Evolutionary conservation across 345 rosid genomes (phyloP).

Genomic region (Hibiscus tridactylites): DNA sequence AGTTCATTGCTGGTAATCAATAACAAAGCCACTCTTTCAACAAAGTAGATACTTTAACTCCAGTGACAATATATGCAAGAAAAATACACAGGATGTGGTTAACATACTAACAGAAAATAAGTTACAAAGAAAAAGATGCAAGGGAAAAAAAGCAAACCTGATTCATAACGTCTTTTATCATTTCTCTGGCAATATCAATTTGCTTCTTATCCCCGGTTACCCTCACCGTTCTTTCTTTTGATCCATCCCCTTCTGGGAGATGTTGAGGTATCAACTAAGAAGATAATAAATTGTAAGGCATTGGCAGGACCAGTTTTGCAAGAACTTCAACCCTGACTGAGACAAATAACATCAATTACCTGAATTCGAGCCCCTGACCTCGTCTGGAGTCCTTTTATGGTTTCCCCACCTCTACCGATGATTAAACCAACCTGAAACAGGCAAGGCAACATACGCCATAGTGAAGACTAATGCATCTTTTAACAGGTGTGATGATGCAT

Average conservation of each 20-base stretch:
- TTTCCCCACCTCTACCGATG: constrained; percentile 92
- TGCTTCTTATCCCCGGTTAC: constrained; percentile 80
- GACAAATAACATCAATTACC: constrained; percentile 43
- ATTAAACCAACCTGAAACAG: constrained; percentile 75
- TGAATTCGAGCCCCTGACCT: constrained; percentile 94
- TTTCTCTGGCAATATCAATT: constrained; percentile 69
- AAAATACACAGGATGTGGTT: background rate
- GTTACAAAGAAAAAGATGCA: background rate
- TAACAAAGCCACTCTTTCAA: background rate
- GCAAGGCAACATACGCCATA: background rate
- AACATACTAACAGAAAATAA: background rate
- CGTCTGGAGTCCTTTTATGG: constrained; percentile 81
- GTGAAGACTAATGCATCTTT: background rate
- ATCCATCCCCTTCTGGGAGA: constrained; percentile 75
- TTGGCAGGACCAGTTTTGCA: background rate
- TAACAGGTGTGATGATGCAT: background rate
- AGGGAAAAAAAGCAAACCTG: constrained; percentile 49
- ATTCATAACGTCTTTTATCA: constrained; percentile 80
- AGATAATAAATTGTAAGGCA: constrained; percentile 17
- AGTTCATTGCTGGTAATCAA: background rate
- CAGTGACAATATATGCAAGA: background rate
- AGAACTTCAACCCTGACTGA: background rate
- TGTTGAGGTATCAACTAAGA: constrained; percentile 85
- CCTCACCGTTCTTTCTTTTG: constrained; percentile 81
- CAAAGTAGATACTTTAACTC: background rate